Evolutionary conservation across 768 basidiomycete species (phyloP).

Genomic region (Tulasnella sp.): DNA sequence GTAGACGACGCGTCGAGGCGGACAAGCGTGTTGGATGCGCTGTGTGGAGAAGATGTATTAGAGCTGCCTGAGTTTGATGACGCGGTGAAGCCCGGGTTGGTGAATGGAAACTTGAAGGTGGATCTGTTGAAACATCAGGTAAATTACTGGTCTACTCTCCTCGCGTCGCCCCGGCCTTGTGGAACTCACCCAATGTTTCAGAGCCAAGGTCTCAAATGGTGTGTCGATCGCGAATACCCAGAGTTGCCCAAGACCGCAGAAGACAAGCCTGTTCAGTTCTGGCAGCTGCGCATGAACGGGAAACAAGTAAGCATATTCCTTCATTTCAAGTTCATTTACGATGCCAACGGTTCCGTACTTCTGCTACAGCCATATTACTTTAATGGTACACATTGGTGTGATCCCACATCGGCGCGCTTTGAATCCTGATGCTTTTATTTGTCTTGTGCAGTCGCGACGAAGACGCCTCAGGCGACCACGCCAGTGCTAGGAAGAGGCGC

Average conservation of each 20-base stretch:
- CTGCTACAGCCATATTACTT: slow-evolving; percentile 46
- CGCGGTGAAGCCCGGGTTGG: slow-evolving; percentile 48
- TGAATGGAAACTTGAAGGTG: slow-evolving; percentile 52
- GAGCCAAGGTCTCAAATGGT: slow-evolving; percentile 83
- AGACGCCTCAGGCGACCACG: slow-evolving; percentile 52
- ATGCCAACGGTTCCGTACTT: slow-evolving; percentile 1
- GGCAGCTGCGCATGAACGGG: slow-evolving; percentile 54
- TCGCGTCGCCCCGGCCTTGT: neutral
- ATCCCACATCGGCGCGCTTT: too few relatives aligned
- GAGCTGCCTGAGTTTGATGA: slow-evolving; percentile 56
- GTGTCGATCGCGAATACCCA: slow-evolving; percentile 70
- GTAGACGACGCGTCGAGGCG: slow-evolving; percentile 69
- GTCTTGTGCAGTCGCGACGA: slow-evolving; percentile 55
- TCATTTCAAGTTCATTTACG: neutral
- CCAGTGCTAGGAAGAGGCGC: slow-evolving; percentile 76
- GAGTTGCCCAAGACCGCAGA: slow-evolving; percentile 49
- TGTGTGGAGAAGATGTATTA: slow-evolving; percentile 61
- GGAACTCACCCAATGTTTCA: slow-evolving; percentile 26
- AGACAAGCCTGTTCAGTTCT: slow-evolving; percentile 80
- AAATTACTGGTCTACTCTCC: slow-evolving; percentile 7
- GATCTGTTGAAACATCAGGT: slow-evolving; percentile 80
- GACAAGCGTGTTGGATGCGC: slow-evolving; percentile 53
- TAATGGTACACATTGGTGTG: slow-evolving; percentile 39
- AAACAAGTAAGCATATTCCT: slow-evolving; percentile 36
- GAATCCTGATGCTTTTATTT: neutral